Evolutionary conservation across 768 basidiomycete species (phyloP), one percentile per base, ranked within the genome.

Genomic region (Candolleomyces efflorescens): DNA sequence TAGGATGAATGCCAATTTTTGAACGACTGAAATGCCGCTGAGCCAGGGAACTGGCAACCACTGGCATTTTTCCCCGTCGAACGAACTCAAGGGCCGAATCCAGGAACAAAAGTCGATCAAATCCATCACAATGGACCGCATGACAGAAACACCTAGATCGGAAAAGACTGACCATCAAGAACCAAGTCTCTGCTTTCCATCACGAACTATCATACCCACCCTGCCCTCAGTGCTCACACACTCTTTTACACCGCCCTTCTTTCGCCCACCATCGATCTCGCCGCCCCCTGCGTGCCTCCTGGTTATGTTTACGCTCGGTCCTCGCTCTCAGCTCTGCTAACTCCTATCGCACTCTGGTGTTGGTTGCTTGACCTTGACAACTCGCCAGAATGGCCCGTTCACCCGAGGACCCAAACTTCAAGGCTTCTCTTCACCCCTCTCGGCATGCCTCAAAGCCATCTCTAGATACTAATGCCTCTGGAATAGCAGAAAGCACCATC

Each of bases 401-500:
- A 3, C 10, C 49, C 9, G 26, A 50, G 13, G 49, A 50, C 18
- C 23, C 49, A 36, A 11, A 23, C 23, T 50, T 26, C 18, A n/a
- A n/a, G 1, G 41, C 32, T 13, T 26, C 54, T 12, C 45, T 57
- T 36, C 46, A 44, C 13, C 58, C 60, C 60, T 53, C 62, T 59
- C 60, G 69, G 39, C 78, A 81, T 69, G 62, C 65, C 36, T 67
- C 72, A 46, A 68, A 64, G 32, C 65, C 68, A 18, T 85, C 83
- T 38, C 64, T 79, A 46, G 74, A 76, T 53, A 84, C 83, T 39
- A 79, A 75, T 59, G 81, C 77, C 5, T 85, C 84, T n/a, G 80
- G 75, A 24, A 67, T 83, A 41, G 82, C 83, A 36, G 80, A 79
- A 51, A 84, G 82, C 53, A 81, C 82, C 26, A 79, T 84, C 46